Percentiles rank a stretch among this genome's conserved stretches.
Conservation (phyloP, 2,329 filamentous ascomycete species). For the Colletotrichum zoysiae region DNA sequence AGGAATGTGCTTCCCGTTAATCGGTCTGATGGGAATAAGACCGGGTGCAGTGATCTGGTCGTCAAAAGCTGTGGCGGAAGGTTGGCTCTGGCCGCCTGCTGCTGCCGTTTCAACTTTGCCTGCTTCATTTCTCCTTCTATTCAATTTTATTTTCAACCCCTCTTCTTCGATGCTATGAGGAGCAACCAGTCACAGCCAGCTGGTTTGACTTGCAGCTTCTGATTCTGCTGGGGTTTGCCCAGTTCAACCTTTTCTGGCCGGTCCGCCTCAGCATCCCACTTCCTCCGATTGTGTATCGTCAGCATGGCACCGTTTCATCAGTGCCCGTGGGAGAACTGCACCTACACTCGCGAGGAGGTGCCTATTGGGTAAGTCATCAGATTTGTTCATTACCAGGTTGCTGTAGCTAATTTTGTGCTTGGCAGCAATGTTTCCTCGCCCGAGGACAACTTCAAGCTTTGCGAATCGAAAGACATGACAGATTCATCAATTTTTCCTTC, state of each 20-base stretch:
- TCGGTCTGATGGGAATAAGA: no score
- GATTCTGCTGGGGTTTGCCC: not conserved
- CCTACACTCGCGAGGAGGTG: not conserved
- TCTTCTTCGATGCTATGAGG: not conserved
- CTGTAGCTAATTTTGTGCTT: not conserved
- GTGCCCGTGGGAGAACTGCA: not conserved
- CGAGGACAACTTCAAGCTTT: not conserved
- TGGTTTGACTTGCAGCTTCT: not conserved
- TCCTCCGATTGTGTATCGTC: no score
- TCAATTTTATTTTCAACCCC: not conserved
- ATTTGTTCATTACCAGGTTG: not conserved
- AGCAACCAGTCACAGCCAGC: not conserved
- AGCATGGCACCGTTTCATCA: not conserved
- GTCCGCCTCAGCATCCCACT: not conserved
- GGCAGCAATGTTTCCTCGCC: not conserved
- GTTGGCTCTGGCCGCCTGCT: not conserved
- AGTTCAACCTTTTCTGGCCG: not conserved
- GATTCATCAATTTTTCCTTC: not conserved
- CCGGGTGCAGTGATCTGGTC: not conserved
- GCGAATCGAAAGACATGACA: not conserved
- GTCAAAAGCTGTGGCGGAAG: not conserved
- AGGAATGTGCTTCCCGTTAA: no score
- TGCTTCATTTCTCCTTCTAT: not conserved
- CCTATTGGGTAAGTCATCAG: not conserved
- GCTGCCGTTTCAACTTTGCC: not conserved